Evolutionary conservation across 257 asterid genomes (phyloP).

Genomic region (Solanum clarkiae): DNA sequence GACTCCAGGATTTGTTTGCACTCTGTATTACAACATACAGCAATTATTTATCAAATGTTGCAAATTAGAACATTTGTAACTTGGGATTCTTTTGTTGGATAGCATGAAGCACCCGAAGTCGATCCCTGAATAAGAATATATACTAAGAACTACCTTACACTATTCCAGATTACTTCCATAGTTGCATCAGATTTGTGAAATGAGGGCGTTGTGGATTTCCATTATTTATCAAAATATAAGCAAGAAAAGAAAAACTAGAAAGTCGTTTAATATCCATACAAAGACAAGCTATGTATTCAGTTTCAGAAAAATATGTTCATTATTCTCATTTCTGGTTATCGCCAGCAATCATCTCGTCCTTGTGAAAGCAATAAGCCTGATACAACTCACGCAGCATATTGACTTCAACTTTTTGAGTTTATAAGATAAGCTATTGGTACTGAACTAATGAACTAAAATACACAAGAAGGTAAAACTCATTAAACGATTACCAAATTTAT

Average conservation of each 20-base stretch:
- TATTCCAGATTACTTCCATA: not conserved
- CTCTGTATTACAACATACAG: not conserved
- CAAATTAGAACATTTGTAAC: not conserved
- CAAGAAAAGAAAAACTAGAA: not conserved
- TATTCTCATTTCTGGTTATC: not conserved
- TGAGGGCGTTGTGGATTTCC: not conserved
- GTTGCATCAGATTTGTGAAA: not conserved
- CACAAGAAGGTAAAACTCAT: not conserved
- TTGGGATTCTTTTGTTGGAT: not conserved
- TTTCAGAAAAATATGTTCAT: not conserved
- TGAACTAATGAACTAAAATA: not conserved
- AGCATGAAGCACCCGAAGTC: not conserved
- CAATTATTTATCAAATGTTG: not conserved
- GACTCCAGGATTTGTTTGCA: not conserved
- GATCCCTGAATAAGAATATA: not conserved
- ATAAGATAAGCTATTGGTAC: not conserved
- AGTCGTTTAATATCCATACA: not conserved
- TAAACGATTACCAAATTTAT: slow-evolving; percentile 3
- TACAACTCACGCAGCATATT: not conserved
- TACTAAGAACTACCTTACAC: not conserved
- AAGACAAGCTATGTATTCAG: not conserved
- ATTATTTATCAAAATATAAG: not conserved
- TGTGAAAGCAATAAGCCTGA: not conserved
- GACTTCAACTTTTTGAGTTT: not conserved
- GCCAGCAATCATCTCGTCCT: not conserved